Conservation (phyloP, 495 filamentous ascomycete genomes). For the Trichoderma reesei region DNA sequence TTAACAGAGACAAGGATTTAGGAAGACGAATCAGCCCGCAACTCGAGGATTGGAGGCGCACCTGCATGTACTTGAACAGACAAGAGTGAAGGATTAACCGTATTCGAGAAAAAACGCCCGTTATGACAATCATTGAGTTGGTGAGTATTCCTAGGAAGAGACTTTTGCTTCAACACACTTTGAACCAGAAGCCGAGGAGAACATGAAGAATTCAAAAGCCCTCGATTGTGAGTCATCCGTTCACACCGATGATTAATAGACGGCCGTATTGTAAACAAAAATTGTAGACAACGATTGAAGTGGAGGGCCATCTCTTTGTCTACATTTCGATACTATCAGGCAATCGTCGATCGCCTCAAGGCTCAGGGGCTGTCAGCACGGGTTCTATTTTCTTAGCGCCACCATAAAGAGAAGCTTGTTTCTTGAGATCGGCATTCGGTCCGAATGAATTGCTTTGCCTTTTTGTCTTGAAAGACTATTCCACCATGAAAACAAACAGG, state of each 20-base stretch:
- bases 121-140: no score
- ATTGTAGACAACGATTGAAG: not conserved
- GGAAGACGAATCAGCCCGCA: not conserved
- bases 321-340: not conserved
- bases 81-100: no score
- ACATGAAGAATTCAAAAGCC: no score
- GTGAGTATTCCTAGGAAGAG: not conserved
- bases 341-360: not conserved
- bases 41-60: not conserved
- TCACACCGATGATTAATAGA: no score
- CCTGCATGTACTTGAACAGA: no score
- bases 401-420: constrained; percentile 6
- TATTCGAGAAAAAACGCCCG: no score
- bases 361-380: not conserved
- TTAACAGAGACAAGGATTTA: not conserved
- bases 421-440: not conserved
- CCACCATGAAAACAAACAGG: no score
- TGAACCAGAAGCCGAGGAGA: no score
- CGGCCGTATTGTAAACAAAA: not conserved
- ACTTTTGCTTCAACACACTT: not conserved
- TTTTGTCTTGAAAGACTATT: no score
- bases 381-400: not conserved
- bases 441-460: not conserved
- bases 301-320: no score
- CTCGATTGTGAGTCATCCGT: no score